phyloP scores from a whole-genome alignment of 805 yeast species.

The Candida suzukii region DNA sequence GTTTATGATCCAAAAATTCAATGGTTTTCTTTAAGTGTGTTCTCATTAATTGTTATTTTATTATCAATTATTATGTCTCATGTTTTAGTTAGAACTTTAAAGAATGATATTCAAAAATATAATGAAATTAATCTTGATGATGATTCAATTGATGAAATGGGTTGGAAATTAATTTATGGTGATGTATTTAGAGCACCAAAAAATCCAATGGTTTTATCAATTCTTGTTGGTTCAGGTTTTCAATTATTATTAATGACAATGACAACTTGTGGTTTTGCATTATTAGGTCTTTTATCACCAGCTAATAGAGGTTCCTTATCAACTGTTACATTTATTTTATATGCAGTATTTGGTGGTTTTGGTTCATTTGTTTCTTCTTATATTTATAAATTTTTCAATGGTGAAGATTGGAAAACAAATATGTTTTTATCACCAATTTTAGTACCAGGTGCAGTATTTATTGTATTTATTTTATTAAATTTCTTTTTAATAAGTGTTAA shows the following conservation, averaged over 20 bases:
- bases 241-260: slow-evolving; percentile 76
- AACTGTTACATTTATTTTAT: slow-evolving; percentile 82
- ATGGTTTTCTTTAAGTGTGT: slow-evolving; percentile 90
- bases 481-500: slow-evolving; percentile 70
- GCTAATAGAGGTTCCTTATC: slow-evolving; percentile 91
- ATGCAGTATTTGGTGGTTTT: slow-evolving; percentile 70
- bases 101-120: slow-evolving; percentile 79
- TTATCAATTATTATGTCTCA: slow-evolving; percentile 75
- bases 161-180: slow-evolving; percentile 95
- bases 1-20: slow-evolving; percentile 90
- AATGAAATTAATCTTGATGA: slow-evolving; percentile 84
- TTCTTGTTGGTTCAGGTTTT: slow-evolving; percentile 80
- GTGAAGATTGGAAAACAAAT: slow-evolving; percentile 85
- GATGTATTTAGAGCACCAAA: slow-evolving; percentile 88
- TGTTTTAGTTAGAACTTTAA: slow-evolving; percentile 70
- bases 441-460: slow-evolving; percentile 76
- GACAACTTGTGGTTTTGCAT: slow-evolving; percentile 71
- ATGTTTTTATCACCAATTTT: slow-evolving; percentile 74
- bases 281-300: slow-evolving; percentile 86
- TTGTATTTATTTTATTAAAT: slow-evolving; percentile 61
- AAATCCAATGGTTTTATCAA: slow-evolving; percentile 62
- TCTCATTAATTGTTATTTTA: slow-evolving; percentile 72
- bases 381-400: slow-evolving; percentile 83
- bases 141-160: slow-evolving; percentile 86
- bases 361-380: slow-evolving; percentile 87